A percentile compares a stretch with the other conserved stretches of the same genome.
Conservation (phyloP, 2,329 filamentous ascomycete species). For the Diaporthe destruens region DNA sequence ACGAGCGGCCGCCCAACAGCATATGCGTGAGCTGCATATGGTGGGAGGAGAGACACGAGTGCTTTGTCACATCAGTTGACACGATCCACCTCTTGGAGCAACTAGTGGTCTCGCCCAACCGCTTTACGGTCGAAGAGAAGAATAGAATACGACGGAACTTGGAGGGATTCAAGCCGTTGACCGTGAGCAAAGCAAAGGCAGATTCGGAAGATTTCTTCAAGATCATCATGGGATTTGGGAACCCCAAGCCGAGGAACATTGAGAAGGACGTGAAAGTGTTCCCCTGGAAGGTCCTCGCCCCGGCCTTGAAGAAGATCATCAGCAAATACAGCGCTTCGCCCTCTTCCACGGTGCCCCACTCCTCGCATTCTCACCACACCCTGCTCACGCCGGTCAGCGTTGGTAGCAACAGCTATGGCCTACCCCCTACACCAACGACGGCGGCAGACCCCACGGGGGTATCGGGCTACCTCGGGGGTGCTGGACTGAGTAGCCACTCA, state of each 20-base stretch:
- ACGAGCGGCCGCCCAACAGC: conserved; percentile 84
- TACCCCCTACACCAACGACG: conserved; percentile 61
- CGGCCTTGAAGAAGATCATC: conserved; percentile 97
- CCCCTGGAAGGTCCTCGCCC: conserved; percentile 89
- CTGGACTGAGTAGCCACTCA: conserved; percentile 60
- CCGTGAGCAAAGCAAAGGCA: conserved; percentile 90
- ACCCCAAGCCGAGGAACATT: conserved; percentile 95
- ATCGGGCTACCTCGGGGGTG: conserved; percentile 54
- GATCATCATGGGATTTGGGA: conserved; percentile 97
- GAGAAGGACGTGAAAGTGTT: conserved; percentile 99
- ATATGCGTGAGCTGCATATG: conserved; percentile 98
- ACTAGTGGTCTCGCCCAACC: conserved; percentile 78
- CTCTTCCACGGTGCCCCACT: conserved; percentile 43
- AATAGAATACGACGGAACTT: conserved; percentile 96
- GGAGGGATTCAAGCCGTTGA: conserved; percentile 92
- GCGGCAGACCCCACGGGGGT: conserved; percentile 53
- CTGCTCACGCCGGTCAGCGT: conserved; percentile 57
- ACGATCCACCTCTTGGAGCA: conserved; percentile 96
- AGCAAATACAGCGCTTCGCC: conserved; percentile 82
- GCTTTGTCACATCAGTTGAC: conserved; percentile 95
- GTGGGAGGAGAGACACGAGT: conserved; percentile 93
- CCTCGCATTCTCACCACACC: conserved; percentile 46
- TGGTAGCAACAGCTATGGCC: conserved; percentile 55
- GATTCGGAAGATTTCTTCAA: conserved; percentile 99
- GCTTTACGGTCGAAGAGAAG: conserved; percentile 98